These are phyloP conservation scores for Nothopassalora personata DNA, from an alignment of 2,329 filamentous ascomycete genomes.

Conservation along the genomic window DNA sequence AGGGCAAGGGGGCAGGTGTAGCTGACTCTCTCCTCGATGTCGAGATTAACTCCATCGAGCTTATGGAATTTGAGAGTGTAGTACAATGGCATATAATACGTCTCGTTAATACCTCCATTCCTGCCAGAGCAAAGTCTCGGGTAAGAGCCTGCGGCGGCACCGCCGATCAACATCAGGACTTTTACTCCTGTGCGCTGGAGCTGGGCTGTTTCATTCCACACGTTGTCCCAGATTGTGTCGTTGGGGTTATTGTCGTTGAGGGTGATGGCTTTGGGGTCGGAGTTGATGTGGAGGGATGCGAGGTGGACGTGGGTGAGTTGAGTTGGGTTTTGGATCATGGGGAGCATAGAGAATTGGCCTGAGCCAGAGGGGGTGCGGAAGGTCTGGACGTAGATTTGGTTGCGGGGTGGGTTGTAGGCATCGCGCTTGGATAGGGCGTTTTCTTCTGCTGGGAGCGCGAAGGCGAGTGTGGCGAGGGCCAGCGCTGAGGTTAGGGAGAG, in stretches of 20 bases:
- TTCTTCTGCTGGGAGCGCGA: neutral
- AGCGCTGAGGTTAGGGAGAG: neutral
- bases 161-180: conserved; percentile 29
- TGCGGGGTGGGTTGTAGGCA: conserved; percentile 15
- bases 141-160: conserved; percentile 25
- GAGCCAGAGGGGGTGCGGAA: conserved; percentile 20
- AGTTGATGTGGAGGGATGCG: conserved; percentile 28
- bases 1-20: conserved; percentile 24
- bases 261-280: conserved; percentile 22
- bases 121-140: conserved; percentile 20
- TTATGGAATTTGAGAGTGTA: conserved; percentile 22
- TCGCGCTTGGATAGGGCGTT: conserved; percentile 2
- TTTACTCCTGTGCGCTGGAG: conserved; percentile 26
- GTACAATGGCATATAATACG: conserved; percentile 25
- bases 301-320: conserved; percentile 28
- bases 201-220: conserved; percentile 24
- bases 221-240: conserved; percentile 17
- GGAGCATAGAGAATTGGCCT: conserved; percentile 24
- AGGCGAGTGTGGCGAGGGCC: neutral
- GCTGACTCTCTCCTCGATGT: conserved; percentile 28
- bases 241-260: conserved; percentile 28
- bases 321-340: conserved; percentile 23
- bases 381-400: conserved; percentile 27
- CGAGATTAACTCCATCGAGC: conserved; percentile 28
- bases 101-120: conserved; percentile 14